Conservation (phyloP, 2,329 filamentous ascomycete genomes). For the Aureobasidium lini region DNA sequence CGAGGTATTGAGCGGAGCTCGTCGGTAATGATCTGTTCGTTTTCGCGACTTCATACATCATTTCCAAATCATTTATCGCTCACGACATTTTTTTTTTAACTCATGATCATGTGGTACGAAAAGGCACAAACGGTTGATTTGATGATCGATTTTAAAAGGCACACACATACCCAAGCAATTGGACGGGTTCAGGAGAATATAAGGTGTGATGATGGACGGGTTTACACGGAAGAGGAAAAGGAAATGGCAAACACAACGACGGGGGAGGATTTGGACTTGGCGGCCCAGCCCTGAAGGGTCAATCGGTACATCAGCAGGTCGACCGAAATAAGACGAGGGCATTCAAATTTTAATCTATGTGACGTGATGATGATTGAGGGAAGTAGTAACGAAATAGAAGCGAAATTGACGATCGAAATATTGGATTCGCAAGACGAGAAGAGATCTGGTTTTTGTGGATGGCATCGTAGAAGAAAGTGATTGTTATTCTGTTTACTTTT, state of each 20-base stretch:
- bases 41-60: background rate
- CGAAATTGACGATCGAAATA: background rate
- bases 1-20: background rate
- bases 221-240: too few relatives aligned
- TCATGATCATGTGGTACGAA: background rate
- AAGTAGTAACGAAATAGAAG: background rate
- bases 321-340: background rate
- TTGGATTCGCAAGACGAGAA: too few relatives aligned
- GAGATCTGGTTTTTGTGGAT: background rate
- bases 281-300: background rate
- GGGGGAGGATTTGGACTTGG: too few relatives aligned
- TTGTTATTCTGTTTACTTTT: too few relatives aligned
- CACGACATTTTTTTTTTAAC: background rate
- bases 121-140: too few relatives aligned
- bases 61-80: background rate
- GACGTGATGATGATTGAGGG: background rate
- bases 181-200: too few relatives aligned
- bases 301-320: too few relatives aligned
- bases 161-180: too few relatives aligned
- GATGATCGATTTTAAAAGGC: too few relatives aligned
- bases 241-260: too few relatives aligned
- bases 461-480: background rate
- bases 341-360: background rate
- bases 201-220: background rate
- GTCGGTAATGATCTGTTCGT: background rate